A percentile compares a stretch with the other conserved stretches of the same genome.
phyloP scores from a whole-genome alignment of 2,329 filamentous ascomycete species.

The Lachnellula willkommii region DNA sequence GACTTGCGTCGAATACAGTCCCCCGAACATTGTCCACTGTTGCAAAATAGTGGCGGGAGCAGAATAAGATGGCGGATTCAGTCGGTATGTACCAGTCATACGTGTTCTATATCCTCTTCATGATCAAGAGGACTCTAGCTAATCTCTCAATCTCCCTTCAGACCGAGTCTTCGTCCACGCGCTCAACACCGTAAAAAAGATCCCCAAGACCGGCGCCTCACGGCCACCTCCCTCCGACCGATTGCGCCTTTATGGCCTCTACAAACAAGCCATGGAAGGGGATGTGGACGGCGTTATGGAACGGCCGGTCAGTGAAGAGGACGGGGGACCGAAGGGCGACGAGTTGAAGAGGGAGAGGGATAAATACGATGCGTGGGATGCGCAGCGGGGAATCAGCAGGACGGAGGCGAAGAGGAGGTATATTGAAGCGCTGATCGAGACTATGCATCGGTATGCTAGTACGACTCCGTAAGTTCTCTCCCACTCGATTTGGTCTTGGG shows the following conservation, averaged over 20 bases:
- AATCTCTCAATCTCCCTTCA: slow-evolving; percentile 34
- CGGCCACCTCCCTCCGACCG: slow-evolving; percentile 82
- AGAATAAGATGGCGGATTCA: slow-evolving; percentile 45
- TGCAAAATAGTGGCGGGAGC: not conserved
- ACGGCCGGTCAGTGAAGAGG: slow-evolving; percentile 60
- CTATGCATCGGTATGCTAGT: slow-evolving; percentile 92
- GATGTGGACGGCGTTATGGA: slow-evolving; percentile 94
- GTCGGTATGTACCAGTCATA: slow-evolving; percentile 37
- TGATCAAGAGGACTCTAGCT: not conserved
- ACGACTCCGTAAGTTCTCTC: slow-evolving; percentile 59
- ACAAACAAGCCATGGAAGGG: slow-evolving; percentile 99
- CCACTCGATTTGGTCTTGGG: not conserved
- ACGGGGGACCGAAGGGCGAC: slow-evolving; percentile 44
- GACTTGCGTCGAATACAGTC: not conserved
- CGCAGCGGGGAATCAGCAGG: slow-evolving; percentile 72
- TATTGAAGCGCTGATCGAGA: slow-evolving; percentile 89
- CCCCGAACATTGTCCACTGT: not conserved
- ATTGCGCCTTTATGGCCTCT: slow-evolving; percentile 90
- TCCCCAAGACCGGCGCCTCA: slow-evolving; percentile 85
- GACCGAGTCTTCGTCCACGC: slow-evolving; percentile 99
- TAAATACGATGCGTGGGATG: slow-evolving; percentile 94
- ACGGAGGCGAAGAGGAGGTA: slow-evolving; percentile 94
- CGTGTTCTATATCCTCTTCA: not conserved
- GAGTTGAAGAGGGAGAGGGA: slow-evolving; percentile 51
- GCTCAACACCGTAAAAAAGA: slow-evolving; percentile 97